These are phyloP conservation scores for Aspergillus baeticus DNA, from an alignment of 495 filamentous ascomycete species.

Conservation along the genomic window DNA sequence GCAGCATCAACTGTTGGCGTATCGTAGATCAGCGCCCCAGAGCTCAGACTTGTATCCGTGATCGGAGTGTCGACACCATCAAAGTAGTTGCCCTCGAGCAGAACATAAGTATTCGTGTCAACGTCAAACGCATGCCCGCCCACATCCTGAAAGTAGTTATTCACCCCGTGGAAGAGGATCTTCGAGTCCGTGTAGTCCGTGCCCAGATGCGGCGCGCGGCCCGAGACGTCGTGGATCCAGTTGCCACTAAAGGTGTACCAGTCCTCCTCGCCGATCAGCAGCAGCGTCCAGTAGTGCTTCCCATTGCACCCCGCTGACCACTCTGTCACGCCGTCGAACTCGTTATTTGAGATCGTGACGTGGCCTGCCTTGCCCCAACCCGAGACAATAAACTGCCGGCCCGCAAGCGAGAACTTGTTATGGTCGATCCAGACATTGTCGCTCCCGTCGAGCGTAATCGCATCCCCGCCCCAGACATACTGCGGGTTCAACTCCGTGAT, in stretches of 20 bases:
- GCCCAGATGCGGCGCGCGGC: constrained; percentile 30
- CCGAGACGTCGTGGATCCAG: constrained; percentile 43
- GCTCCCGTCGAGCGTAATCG: constrained; percentile 19
- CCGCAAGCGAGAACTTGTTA: constrained; percentile 19
- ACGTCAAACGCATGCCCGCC: constrained; percentile 21
- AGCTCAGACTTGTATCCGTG: constrained; percentile 2
- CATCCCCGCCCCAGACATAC: constrained; percentile 28
- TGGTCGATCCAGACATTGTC: constrained; percentile 28
- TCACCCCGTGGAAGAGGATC: constrained; percentile 36
- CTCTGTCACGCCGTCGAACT: constrained; percentile 42
- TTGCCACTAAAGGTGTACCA: constrained; percentile 19
- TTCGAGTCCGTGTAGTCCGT: constrained; percentile 40
- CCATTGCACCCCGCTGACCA: constrained; percentile 49
- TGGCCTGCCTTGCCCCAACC: constrained; percentile 14
- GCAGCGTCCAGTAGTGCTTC: constrained; percentile 50
- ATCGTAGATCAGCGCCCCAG: constrained; percentile 12
- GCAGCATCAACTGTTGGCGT: constrained; percentile 2
- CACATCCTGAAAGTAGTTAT: constrained; percentile 23
- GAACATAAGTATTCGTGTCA: constrained; percentile 11
- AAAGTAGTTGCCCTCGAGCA: constrained; percentile 23
- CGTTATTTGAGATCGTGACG: constrained; percentile 33
- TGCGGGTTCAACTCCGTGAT: constrained; percentile 28
- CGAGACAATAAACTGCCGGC: constrained; percentile 20
- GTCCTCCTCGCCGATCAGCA: constrained; percentile 17
- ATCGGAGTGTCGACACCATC: constrained; percentile 14